phyloP scores from a whole-genome alignment of 768 basidiomycete species.

The Saitozyma sp. region DNA sequence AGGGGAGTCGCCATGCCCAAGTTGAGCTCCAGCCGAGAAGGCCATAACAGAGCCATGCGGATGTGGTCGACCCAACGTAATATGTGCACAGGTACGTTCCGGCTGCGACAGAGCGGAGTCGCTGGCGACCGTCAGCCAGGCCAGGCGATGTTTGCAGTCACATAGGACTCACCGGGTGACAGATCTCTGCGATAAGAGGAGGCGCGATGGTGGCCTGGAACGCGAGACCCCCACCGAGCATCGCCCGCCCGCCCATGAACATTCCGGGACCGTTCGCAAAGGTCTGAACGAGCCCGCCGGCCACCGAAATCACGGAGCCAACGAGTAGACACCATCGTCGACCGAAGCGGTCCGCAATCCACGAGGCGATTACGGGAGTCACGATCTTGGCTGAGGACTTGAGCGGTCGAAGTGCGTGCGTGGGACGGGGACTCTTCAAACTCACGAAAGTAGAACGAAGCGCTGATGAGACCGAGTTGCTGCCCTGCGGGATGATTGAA shows the following conservation, averaged over 20 bases:
- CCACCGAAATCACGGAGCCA: constrained; percentile 13
- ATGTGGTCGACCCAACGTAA: constrained; percentile 17
- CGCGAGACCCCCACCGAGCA: constrained; percentile 55
- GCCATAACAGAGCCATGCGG: constrained; percentile 17
- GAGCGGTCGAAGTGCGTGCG: neutral
- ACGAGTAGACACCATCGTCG: constrained; percentile 7
- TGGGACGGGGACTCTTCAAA: neutral
- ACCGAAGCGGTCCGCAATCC: constrained; percentile 13
- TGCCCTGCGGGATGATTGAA: constrained; percentile 32
- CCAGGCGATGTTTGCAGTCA: neutral
- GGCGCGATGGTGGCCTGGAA: constrained; percentile 57
- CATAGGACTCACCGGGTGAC: constrained; percentile 15
- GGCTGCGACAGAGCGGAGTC: neutral
- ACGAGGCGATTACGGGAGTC: constrained; percentile 4
- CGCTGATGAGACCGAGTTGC: constrained; percentile 30
- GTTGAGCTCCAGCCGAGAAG: constrained; percentile 20
- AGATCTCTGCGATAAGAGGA: constrained; percentile 55
- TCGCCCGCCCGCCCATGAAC: constrained; percentile 33
- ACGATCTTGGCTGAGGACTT: constrained; percentile 12
- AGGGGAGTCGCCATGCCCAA: constrained; percentile 63
- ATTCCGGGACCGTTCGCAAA: constrained; percentile 22
- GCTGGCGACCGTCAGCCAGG: neutral
- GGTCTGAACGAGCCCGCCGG: constrained; percentile 16
- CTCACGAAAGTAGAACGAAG: constrained; percentile 26
- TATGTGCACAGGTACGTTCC: constrained; percentile 17